These are phyloP conservation scores for Calamus simplicifolius DNA, from an alignment of 176 grass and related monocot genomes.

Conservation along the genomic window DNA sequence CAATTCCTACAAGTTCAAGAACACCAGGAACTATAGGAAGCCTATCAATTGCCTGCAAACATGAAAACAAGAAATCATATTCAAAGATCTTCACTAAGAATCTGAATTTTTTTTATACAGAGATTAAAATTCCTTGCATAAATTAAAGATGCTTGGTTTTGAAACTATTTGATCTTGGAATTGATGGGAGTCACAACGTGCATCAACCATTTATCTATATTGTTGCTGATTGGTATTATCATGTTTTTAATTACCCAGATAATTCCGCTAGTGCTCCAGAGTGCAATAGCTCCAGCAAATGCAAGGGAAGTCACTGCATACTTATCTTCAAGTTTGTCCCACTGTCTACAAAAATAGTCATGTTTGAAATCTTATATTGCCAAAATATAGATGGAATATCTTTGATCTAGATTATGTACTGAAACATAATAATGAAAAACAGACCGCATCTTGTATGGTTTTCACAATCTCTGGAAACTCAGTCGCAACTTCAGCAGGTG, in stretches of 20 bases:
- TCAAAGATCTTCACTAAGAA: not conserved
- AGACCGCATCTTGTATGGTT: conserved; percentile 51
- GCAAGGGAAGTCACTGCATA: conserved; percentile 70
- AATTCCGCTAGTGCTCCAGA: conserved; percentile 69
- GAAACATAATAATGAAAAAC: conserved; percentile 4
- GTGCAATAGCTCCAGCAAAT: conserved; percentile 48
- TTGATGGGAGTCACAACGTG: no score
- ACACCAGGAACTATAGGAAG: conserved; percentile 75
- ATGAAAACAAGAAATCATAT: not conserved
- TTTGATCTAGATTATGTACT: not conserved
- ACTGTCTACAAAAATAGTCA: conserved; percentile 71
- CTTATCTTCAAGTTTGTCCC: conserved; percentile 96
- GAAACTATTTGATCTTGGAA: no score
- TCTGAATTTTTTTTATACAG: no score
- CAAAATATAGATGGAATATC: conserved; percentile 20
- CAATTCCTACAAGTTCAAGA: conserved; percentile 82
- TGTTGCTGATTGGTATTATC: not conserved
- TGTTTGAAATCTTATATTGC: conserved; percentile 3
- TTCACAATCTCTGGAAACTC: conserved; percentile 49
- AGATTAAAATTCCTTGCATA: no score
- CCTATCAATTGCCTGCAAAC: conserved; percentile 59
- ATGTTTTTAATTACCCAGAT: conserved; percentile 35
- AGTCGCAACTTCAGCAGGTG: conserved; percentile 32
- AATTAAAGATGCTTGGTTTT: no score
- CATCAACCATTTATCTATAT: no score